Percentiles rank a stretch among this genome's conserved stretches.
These are phyloP conservation scores for Plectosphaerella plurivora DNA, from an alignment of 2,329 filamentous ascomycete genomes.

Conservation along the genomic window DNA sequence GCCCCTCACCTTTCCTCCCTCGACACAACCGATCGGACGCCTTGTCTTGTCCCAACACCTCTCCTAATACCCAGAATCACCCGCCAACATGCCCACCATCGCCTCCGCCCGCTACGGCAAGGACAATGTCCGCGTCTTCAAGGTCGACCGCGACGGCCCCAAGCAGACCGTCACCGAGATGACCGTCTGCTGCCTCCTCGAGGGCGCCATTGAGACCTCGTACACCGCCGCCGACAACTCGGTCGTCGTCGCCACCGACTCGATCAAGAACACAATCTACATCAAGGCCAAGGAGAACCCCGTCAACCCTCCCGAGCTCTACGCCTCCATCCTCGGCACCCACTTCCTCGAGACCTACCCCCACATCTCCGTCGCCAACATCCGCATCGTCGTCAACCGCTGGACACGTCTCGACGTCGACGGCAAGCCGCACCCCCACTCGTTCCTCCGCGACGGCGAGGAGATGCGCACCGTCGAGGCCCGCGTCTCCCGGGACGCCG, in stretches of 20 bases:
- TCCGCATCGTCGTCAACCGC: slow-evolving; percentile 78
- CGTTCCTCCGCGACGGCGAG: slow-evolving; percentile 83
- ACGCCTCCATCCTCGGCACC: slow-evolving; percentile 74
- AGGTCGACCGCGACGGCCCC: slow-evolving; percentile 77
- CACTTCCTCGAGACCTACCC: slow-evolving; percentile 87
- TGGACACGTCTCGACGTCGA: slow-evolving; percentile 89
- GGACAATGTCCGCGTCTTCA: slow-evolving; percentile 98
- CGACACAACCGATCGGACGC: neutral
- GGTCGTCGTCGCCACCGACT: slow-evolving; percentile 92
- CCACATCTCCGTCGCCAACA: slow-evolving; percentile 82
- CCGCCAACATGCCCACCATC: slow-evolving; percentile 45
- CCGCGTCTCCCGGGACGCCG: slow-evolving; percentile 59
- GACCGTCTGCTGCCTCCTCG: slow-evolving; percentile 87
- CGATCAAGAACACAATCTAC: slow-evolving; percentile 96
- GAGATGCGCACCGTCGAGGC: slow-evolving; percentile 84
- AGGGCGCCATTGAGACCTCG: slow-evolving; percentile 85
- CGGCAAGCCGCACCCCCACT: slow-evolving; percentile 89
- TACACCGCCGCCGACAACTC: slow-evolving; percentile 95
- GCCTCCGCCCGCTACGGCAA: slow-evolving; percentile 76
- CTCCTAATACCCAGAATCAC: slow-evolving; percentile 4
- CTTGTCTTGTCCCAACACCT: neutral
- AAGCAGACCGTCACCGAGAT: slow-evolving; percentile 88
- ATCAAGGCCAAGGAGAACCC: slow-evolving; percentile 92
- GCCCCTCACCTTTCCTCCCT: neutral
- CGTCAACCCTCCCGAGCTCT: slow-evolving; percentile 89